Evolutionary conservation across 805 yeast species (phyloP).

Genomic region (Pichia eremophila): DNA sequence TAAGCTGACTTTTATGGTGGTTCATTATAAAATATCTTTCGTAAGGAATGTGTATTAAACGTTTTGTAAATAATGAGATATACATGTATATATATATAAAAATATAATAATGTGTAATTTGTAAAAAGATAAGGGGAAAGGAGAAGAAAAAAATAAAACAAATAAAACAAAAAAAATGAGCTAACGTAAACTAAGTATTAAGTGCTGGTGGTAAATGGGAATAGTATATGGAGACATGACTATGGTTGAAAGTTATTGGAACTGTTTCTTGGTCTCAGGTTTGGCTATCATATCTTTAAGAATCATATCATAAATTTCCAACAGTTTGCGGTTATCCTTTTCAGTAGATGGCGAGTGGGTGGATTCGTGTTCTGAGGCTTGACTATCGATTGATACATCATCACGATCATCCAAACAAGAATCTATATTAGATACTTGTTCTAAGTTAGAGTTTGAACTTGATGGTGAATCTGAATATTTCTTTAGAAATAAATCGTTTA

Average conservation of each 20-base stretch:
- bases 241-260: neutral
- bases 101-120: too few relatives aligned
- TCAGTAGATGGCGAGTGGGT: neutral
- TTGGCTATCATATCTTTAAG: conserved; percentile 12
- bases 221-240: too few relatives aligned
- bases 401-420: neutral
- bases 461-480: neutral
- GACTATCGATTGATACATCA: conserved; percentile 8
- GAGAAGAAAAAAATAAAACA: too few relatives aligned
- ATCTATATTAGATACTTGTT: neutral
- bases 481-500: conserved; percentile 11
- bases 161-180: too few relatives aligned
- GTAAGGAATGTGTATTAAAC: too few relatives aligned
- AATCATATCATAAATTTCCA: conserved; percentile 18
- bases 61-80: too few relatives aligned
- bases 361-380: neutral
- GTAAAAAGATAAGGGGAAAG: too few relatives aligned
- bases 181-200: too few relatives aligned
- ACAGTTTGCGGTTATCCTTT: conserved; percentile 4
- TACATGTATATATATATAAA: too few relatives aligned
- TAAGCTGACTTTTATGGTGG: too few relatives aligned
- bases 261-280: neutral
- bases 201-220: too few relatives aligned
- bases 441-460: neutral
- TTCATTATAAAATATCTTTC: too few relatives aligned